Conservation (phyloP, 2,329 filamentous ascomycete genomes). For the Microcyclospora pomicola region DNA sequence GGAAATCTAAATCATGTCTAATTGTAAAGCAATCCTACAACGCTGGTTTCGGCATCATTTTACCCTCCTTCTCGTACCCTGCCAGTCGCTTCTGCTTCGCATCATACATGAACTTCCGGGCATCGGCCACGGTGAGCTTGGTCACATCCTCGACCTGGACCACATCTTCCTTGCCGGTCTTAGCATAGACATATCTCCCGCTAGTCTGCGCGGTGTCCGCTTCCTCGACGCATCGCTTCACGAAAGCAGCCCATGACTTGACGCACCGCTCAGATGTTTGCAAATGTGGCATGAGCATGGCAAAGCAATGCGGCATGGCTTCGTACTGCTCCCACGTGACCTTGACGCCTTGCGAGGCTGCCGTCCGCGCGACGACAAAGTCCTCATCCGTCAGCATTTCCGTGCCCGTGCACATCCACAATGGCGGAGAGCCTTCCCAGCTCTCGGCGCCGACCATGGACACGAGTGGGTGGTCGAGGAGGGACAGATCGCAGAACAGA, state of each 20-base stretch:
- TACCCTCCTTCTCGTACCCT: conserved; percentile 21
- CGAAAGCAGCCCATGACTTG: conserved; percentile 23
- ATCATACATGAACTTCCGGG: conserved; percentile 14
- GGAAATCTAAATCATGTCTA: background rate
- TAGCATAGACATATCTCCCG: conserved; percentile 18
- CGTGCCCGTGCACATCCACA: conserved; percentile 56
- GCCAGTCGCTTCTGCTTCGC: conserved; percentile 18
- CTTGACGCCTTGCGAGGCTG: conserved; percentile 42
- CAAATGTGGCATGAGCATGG: conserved; percentile 28
- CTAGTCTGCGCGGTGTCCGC: conserved; percentile 15
- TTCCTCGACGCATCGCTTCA: conserved; percentile 16
- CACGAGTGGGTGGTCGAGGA: conserved; percentile 51
- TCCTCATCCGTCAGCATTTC: conserved; percentile 59
- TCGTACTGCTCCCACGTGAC: conserved; percentile 61
- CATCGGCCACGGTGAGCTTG: conserved; percentile 14
- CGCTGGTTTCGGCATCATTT: conserved; percentile 20
- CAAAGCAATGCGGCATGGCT: conserved; percentile 65
- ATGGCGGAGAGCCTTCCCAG: conserved; percentile 51
- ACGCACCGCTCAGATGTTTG: conserved; percentile 21
- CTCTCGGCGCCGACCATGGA: conserved; percentile 42
- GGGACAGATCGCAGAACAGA: conserved; percentile 31
- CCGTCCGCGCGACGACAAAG: conserved; percentile 43
- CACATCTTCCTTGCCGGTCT: conserved; percentile 17
- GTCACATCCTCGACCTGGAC: conserved; percentile 13
- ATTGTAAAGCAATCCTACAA: conserved; percentile 22